Percentiles rank a stretch among this genome's conserved stretches.
These are phyloP conservation scores for Exophiala calicioides DNA, from an alignment of 2,329 filamentous ascomycete species.

Conservation along the genomic window DNA sequence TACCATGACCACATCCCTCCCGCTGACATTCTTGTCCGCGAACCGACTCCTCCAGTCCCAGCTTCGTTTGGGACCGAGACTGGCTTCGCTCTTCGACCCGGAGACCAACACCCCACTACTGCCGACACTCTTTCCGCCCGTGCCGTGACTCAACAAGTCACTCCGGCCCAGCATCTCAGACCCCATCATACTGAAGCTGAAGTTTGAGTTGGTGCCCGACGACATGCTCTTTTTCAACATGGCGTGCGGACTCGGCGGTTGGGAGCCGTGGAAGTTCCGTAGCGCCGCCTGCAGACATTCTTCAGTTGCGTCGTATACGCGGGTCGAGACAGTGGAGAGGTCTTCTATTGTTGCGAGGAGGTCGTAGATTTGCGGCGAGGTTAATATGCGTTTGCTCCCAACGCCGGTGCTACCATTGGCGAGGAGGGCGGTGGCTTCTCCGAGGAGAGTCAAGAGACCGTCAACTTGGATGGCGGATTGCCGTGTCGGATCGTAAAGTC, in stretches of 20 bases:
- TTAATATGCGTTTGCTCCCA: slow-evolving; percentile 55
- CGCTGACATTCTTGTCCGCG: slow-evolving; percentile 57
- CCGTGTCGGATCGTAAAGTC: slow-evolving; percentile 77
- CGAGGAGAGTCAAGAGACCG: slow-evolving; percentile 77
- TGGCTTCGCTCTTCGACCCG: slow-evolving; percentile 31
- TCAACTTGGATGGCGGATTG: slow-evolving; percentile 87
- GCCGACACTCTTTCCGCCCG: slow-evolving; percentile 51
- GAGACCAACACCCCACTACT: slow-evolving; percentile 51
- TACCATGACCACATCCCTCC: slow-evolving; percentile 69
- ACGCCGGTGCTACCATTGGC: slow-evolving; percentile 55
- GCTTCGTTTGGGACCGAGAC: slow-evolving; percentile 46
- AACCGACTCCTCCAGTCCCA: slow-evolving; percentile 73
- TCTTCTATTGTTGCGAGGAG: slow-evolving; percentile 79
- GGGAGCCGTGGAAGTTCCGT: slow-evolving; percentile 63
- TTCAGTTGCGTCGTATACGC: slow-evolving; percentile 72
- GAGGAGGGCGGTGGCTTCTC: slow-evolving; percentile 77
- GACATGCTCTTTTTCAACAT: slow-evolving; percentile 66
- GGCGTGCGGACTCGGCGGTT: slow-evolving; percentile 62
- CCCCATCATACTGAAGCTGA: slow-evolving; percentile 69
- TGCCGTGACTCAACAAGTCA: slow-evolving; percentile 42
- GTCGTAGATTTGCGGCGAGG: slow-evolving; percentile 70
- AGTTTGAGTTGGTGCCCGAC: slow-evolving; percentile 55
- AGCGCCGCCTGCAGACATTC: slow-evolving; percentile 77
- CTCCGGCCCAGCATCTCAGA: slow-evolving; percentile 70
- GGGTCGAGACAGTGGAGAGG: slow-evolving; percentile 70